Evolutionary conservation across 495 filamentous ascomycete species (phyloP), one percentile per base, ranked within the genome.

Genomic region (Tuber calosporum): DNA sequence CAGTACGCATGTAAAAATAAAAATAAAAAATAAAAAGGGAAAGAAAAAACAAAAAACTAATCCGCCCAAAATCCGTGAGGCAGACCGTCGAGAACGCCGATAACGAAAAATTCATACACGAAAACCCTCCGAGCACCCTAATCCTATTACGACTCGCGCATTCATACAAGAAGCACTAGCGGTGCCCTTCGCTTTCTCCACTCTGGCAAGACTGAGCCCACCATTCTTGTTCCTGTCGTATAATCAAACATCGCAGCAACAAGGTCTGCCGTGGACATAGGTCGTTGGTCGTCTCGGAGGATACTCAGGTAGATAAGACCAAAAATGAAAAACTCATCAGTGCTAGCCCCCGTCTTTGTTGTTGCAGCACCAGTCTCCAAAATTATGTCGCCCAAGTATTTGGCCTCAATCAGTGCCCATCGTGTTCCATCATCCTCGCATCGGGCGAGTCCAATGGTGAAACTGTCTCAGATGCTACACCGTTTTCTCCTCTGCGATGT

Each of bases 351-450:
- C 36, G 36, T 22, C 39, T 71, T 75, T 71, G 48, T 68, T 74
- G n/a, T n/a, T n/a, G n/a, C 73, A 76, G 58, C 69, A n/a, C 38
- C 72, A 37, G 26, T 34, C 53, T 17, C 26, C 26, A 9, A 34
- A 30, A 30, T 62, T 62, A 62, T 34, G 53, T 19, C 26, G 26
- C 19, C 7, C 26, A 34, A 4, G 26, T 1, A 4, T 30, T 17
- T 11, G 30, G 53, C 53, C 13, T 15, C 26, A 34, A 68, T 80
- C 68, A 81, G 38, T 78, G 79, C 41, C 79, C 79, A 42, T 81
- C 79, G 17, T 81, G 79, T 39, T 75, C 73, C 53, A 62, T 62
- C 79, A 81, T 81, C 58, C 79, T 74, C 37, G 74, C 71, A 62
- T 80, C 79, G 34, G 80, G 77, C 42, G 69, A 69, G 7, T 77